These are phyloP conservation scores for Theileria parva DNA, from an alignment of 169 alveolate species.

Conservation along the genomic window DNA sequence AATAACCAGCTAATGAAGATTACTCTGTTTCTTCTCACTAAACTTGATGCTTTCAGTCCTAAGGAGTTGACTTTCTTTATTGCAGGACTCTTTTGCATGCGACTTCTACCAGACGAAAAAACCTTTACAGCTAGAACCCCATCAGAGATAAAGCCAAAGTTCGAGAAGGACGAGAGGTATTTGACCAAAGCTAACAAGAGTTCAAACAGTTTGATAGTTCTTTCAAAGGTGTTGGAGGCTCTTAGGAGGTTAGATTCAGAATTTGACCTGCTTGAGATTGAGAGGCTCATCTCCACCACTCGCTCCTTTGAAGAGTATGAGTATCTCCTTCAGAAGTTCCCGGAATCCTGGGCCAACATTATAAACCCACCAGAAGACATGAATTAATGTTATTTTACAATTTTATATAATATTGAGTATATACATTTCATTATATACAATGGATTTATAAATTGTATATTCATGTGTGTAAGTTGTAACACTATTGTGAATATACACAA, in stretches of 20 bases:
- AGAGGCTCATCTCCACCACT: slow-evolving; percentile 34
- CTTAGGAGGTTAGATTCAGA: slow-evolving; percentile 44
- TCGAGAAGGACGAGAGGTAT: slow-evolving; percentile 16
- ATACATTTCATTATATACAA: background rate
- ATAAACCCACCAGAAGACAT: slow-evolving; percentile 11
- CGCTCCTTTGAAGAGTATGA: slow-evolving; percentile 17
- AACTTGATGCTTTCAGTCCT: slow-evolving; percentile 34
- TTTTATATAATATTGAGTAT: background rate
- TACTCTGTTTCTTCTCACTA: slow-evolving; percentile 11
- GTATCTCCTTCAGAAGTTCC: slow-evolving; percentile 42
- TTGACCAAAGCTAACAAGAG: slow-evolving; percentile 4
- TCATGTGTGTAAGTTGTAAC: background rate
- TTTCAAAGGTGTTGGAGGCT: slow-evolving; percentile 33
- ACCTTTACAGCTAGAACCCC: slow-evolving; percentile 21
- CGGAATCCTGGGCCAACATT: slow-evolving; percentile 52
- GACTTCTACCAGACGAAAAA: slow-evolving; percentile 34
- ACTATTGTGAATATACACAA: background rate
- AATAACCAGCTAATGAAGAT: slow-evolving; percentile 25
- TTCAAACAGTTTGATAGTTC: slow-evolving; percentile 15
- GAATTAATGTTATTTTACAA: background rate
- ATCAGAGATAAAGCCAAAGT: slow-evolving; percentile 23
- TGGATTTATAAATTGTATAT: background rate
- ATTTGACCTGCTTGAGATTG: slow-evolving; percentile 57
- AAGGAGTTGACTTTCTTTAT: slow-evolving; percentile 47
- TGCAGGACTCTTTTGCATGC: slow-evolving; percentile 34